Percentiles rank a stretch among this genome's conserved stretches.
Evolutionary conservation across 176 grass and related monocot genomes (phyloP).

Genomic region (Echinochloa phyllopogon): DNA sequence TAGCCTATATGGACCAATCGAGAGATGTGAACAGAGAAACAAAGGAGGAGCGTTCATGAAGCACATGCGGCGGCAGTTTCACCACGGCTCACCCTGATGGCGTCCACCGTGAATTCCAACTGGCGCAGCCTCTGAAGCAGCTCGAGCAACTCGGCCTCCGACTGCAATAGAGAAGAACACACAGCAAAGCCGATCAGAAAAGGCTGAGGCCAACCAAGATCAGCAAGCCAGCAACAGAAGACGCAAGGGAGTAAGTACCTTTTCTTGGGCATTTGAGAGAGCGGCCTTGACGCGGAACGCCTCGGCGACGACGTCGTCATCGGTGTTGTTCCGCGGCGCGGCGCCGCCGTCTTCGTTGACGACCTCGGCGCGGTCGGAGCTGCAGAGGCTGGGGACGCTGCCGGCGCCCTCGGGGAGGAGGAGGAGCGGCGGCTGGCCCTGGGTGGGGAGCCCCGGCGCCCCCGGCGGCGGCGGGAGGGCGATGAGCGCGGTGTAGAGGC

Average conservation of each 20-base stretch:
- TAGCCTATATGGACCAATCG: constrained; percentile 51
- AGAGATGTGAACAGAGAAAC: constrained; percentile 28
- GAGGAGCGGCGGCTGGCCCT: neutral
- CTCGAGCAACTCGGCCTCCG: constrained; percentile 61
- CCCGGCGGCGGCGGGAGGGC: neutral
- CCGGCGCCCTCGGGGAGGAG: constrained; percentile 34
- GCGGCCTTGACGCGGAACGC: constrained; percentile 60
- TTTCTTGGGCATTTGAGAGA: constrained; percentile 33
- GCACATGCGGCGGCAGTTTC: constrained; percentile 9
- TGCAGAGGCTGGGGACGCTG: constrained; percentile 63
- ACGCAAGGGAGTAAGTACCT: constrained; percentile 39
- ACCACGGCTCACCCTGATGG: constrained; percentile 56
- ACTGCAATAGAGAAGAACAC: constrained; percentile 38
- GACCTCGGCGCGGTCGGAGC: constrained; percentile 55
- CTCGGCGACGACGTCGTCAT: constrained; percentile 30
- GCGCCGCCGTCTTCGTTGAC: constrained; percentile 43
- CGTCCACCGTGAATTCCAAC: constrained; percentile 65
- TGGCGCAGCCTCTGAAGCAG: constrained; percentile 49
- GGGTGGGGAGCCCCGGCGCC: neutral
- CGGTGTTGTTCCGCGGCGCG: neutral
- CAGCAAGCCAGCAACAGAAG: neutral
- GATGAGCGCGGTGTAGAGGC: constrained; percentile 56
- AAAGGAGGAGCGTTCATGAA: constrained; percentile 13
- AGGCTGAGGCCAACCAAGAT: neutral
- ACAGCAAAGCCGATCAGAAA: constrained; percentile 25